These are phyloP conservation scores for Caloboletus inedulis DNA, from an alignment of 1,284 basidiomycete genomes.

Conservation along the genomic window DNA sequence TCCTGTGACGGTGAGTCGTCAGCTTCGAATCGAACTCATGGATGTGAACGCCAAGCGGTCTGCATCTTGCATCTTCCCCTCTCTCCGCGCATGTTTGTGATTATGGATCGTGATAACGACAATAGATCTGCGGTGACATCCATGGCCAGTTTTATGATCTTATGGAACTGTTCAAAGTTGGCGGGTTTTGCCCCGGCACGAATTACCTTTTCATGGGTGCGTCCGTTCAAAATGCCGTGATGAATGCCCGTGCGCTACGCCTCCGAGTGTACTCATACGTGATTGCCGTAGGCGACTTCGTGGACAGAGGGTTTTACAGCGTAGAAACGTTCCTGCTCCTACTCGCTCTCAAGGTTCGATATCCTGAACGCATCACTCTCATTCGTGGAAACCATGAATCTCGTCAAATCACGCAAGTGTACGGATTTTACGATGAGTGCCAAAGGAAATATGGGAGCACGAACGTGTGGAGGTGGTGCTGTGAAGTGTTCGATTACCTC, in stretches of 20 bases:
- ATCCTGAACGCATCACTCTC: slow-evolving; percentile 95
- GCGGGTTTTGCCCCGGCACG: slow-evolving; percentile 92
- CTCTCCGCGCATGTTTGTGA: slow-evolving; percentile 29
- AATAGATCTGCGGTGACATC: slow-evolving; percentile 97
- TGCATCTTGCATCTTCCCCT: neutral
- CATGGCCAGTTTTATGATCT: slow-evolving; percentile 99
- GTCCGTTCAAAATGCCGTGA: slow-evolving; percentile 28
- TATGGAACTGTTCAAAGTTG: slow-evolving; percentile 95
- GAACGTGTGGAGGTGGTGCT: slow-evolving; percentile 98
- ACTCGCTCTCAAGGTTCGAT: slow-evolving; percentile 94
- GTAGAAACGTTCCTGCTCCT: slow-evolving; percentile 97
- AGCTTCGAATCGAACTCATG: slow-evolving; percentile 1
- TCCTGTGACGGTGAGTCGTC: slow-evolving; percentile 77
- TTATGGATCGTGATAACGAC: slow-evolving; percentile 24
- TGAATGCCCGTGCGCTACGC: neutral
- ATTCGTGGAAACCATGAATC: slow-evolving; percentile 99
- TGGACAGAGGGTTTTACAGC: slow-evolving; percentile 95
- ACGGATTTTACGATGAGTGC: slow-evolving; percentile 99
- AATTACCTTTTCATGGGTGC: slow-evolving; percentile 98
- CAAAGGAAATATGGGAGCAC: slow-evolving; percentile 93
- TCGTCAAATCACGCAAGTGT: slow-evolving; percentile 98
- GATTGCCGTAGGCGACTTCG: slow-evolving; percentile 74
- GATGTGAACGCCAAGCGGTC: slow-evolving; percentile 1
- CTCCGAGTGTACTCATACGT: slow-evolving; percentile 11
- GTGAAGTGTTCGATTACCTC: slow-evolving; percentile 97